Evolutionary conservation across 441 rosid genomes (phyloP), one percentile per base, ranked within the genome.

Genomic region (Pelargonium fulgidum): DNA sequence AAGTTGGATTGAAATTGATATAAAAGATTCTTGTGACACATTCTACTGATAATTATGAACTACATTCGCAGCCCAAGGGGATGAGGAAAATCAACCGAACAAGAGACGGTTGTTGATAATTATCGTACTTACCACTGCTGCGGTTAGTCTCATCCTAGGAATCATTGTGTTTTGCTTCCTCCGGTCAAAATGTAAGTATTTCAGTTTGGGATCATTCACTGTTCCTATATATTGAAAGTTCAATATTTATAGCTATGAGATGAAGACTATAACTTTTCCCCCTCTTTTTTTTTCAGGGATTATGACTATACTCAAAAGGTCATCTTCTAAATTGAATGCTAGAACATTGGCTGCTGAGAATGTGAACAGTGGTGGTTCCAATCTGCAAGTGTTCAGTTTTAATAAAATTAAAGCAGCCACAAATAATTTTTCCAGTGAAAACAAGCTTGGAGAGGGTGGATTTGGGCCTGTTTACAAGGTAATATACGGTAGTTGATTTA

Each of bases 381-480:
- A 19, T 72, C 74, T 73, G 70, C 83, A 68, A 64, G 76, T 63
- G n/a, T 81, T 82, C 65, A 73, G 66, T 68, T 78, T 71, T 68
- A 62, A 68, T 3, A 48, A 14, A 20, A 72, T 82, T 62, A 62
- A 50, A 73, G 71, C 41, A 0, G 79, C 79, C 16, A 75, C 81
- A 16, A 20, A 75, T 36, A 75, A 77, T 64, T 80, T 80, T 45
- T 77, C 81, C 7, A 64, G 33, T 17, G 75, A 44, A 48, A 78
- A 78, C 19, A 78, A 74, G 71, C 78, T 78, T 56, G 81, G 83
- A 52, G 70, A 73, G 50, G 83, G 83, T 20, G 83, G 79, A 44
- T 80, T 47, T 69, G 83, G 80, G 41, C 79, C 83, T 1, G 83
- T 80, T n/a, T 80, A 76, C 65, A 80, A 80, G 81, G 83, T 80